Percentiles rank a stretch among this genome's conserved stretches.
Conservation (phyloP, 345 rosid species). For the Crucihimalaya himalaica region DNA sequence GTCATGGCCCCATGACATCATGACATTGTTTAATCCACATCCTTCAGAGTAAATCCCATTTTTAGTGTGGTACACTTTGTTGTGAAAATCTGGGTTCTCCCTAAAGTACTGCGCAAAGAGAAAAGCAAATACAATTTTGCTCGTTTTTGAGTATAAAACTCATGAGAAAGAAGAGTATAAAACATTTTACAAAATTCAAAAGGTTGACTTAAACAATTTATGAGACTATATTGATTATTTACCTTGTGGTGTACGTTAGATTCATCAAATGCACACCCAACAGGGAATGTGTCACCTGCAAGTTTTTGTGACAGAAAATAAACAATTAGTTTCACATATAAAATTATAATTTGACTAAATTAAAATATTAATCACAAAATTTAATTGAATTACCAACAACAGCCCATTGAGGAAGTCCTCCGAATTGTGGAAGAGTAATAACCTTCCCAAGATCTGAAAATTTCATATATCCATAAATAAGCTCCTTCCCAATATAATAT, state of each 20-base stretch:
- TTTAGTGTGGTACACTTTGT: slow-evolving; percentile 49
- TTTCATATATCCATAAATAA: neutral
- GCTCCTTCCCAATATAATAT: neutral
- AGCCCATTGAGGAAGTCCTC: slow-evolving; percentile 64
- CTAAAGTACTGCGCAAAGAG: slow-evolving; percentile 46
- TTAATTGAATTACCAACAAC: slow-evolving; percentile 48
- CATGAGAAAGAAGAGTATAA: neutral
- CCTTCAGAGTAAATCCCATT: slow-evolving; percentile 54
- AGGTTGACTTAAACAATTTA: neutral
- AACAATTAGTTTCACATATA: neutral
- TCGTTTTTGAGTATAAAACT: neutral
- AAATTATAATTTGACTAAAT: neutral
- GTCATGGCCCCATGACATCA: slow-evolving; percentile 41
- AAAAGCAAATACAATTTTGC: neutral
- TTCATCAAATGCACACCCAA: slow-evolving; percentile 73
- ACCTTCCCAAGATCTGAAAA: slow-evolving; percentile 68
- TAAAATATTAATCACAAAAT: neutral
- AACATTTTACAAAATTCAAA: neutral
- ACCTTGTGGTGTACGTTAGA: slow-evolving; percentile 73
- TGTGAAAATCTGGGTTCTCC: slow-evolving; percentile 55
- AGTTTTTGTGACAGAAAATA: neutral
- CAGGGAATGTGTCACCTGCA: slow-evolving; percentile 72
- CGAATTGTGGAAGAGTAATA: slow-evolving; percentile 55
- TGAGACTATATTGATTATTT: neutral
- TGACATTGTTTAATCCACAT: slow-evolving; percentile 56